These are phyloP conservation scores for Haematococcus sp. DNA, from an alignment of 139 green algal species.

Conservation along the genomic window DNA sequence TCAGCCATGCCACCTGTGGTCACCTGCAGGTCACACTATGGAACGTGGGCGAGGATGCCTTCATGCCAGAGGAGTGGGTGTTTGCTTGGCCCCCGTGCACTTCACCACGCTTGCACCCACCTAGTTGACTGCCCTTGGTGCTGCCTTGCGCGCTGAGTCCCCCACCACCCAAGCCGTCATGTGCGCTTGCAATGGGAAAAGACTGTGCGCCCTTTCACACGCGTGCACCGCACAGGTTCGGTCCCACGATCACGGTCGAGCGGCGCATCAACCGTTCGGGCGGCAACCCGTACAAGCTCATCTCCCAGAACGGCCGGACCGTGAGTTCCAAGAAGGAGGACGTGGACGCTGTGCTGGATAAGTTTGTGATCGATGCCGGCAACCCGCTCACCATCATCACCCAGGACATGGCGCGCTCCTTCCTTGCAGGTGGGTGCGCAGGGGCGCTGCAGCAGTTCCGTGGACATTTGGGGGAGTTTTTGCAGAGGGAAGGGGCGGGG, in stretches of 20 bases:
- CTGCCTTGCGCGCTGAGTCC: neutral
- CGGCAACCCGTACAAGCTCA: conserved; percentile 7
- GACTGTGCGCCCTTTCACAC: too few species aligned
- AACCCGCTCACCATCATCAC: conserved; percentile 62
- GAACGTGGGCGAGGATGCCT: conserved; percentile 68
- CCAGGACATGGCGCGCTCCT: conserved; percentile 60
- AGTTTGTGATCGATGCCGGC: conserved; percentile 44
- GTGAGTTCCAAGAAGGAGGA: conserved; percentile 5
- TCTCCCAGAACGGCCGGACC: neutral
- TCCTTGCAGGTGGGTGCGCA: conserved; percentile 46
- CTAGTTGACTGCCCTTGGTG: too few species aligned
- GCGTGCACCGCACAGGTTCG: conserved; percentile 31
- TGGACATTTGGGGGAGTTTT: neutral
- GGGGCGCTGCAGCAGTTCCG: neutral
- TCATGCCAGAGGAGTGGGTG: conserved; percentile 39
- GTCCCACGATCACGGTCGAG: conserved; percentile 65
- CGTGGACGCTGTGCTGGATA: conserved; percentile 35
- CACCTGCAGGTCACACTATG: conserved; percentile 57
- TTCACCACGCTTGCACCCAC: too few species aligned
- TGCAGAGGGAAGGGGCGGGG: neutral
- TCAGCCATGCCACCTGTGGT: too few species aligned
- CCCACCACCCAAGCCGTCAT: too few species aligned
- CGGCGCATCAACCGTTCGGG: conserved; percentile 32
- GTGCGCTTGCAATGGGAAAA: too few species aligned
- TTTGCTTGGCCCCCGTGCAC: too few species aligned